Conservation (phyloP, 2,329 filamentous ascomycete species). For the Sclerotiophoma versabilis region DNA sequence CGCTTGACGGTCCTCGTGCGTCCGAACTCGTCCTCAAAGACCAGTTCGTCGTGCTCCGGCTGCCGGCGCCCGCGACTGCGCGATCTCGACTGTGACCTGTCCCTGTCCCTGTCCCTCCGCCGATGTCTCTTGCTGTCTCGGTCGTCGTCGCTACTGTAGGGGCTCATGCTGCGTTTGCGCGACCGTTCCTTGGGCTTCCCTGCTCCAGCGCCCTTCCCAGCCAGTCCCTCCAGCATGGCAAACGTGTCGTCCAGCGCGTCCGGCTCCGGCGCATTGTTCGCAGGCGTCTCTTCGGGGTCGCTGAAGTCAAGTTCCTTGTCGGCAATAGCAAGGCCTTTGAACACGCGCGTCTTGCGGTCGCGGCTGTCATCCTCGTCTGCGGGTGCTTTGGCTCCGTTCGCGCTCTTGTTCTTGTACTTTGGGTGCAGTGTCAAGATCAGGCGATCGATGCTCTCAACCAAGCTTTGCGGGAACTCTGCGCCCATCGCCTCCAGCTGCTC, state of each 20-base stretch:
- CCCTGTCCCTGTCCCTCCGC: slow-evolving; percentile 55
- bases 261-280: slow-evolving; percentile 51
- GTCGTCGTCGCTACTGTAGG: slow-evolving; percentile 55
- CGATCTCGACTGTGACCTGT: slow-evolving; percentile 63
- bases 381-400: slow-evolving; percentile 45
- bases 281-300: slow-evolving; percentile 56
- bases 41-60: slow-evolving; percentile 58
- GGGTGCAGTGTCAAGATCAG: slow-evolving; percentile 90
- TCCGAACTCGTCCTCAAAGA: slow-evolving; percentile 68
- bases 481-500: slow-evolving; percentile 76
- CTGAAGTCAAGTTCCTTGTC: slow-evolving; percentile 70
- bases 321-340: slow-evolving; percentile 86
- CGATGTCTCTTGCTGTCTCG: slow-evolving; percentile 51
- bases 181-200: slow-evolving; percentile 55
- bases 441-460: slow-evolving; percentile 91
- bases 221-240: slow-evolving; percentile 85
- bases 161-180: slow-evolving; percentile 68
- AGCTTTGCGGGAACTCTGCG: slow-evolving; percentile 82
- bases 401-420: slow-evolving; percentile 71
- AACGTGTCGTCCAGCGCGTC: slow-evolving; percentile 92
- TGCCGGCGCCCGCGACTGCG: slow-evolving; percentile 55
- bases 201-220: slow-evolving; percentile 53
- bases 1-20: slow-evolving; percentile 51
- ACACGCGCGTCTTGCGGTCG: slow-evolving; percentile 83
- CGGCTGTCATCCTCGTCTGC: slow-evolving; percentile 61